phyloP scores from a whole-genome alignment of 257 asterid species.

The Capsicum rhomboideum region DNA sequence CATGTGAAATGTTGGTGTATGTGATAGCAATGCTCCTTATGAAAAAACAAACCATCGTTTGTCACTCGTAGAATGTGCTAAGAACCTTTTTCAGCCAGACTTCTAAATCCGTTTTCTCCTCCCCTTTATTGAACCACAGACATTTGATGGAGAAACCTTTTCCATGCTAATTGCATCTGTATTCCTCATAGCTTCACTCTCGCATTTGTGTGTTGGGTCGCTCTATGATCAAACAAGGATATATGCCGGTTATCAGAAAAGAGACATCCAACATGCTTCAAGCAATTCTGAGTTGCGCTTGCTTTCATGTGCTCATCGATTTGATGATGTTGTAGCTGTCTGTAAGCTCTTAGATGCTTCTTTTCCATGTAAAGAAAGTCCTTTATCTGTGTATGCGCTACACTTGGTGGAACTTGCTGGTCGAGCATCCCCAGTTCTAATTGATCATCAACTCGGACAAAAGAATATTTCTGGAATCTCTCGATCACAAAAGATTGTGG shows the following conservation, averaged over 20 bases:
- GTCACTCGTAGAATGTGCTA: neutral
- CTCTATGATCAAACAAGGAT: constrained; percentile 23
- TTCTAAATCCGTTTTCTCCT: neutral
- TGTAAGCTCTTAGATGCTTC: constrained; percentile 23
- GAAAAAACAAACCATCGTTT: neutral
- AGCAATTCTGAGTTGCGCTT: constrained; percentile 23
- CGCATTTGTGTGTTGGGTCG: constrained; percentile 14
- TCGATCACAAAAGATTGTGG: constrained; percentile 18
- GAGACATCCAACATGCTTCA: constrained; percentile 25
- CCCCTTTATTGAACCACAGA: constrained; percentile 24
- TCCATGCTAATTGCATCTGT: constrained; percentile 25
- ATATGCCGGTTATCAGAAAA: constrained; percentile 29
- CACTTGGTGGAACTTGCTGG: constrained; percentile 32
- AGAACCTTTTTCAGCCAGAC: neutral
- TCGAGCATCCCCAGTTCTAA: constrained; percentile 28
- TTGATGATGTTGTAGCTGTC: constrained; percentile 21
- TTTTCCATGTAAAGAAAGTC: constrained; percentile 21
- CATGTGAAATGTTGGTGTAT: neutral
- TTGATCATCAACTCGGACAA: constrained; percentile 29
- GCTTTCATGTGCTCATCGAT: constrained; percentile 19
- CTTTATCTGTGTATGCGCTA: constrained; percentile 20
- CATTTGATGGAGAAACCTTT: constrained; percentile 69
- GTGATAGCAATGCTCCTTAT: neutral
- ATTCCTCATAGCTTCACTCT: constrained; percentile 12
- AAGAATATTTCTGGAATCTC: constrained; percentile 11